A percentile compares a stretch with the other conserved stretches of the same genome.
Evolutionary conservation across 169 alveolate species (phyloP).

Genomic region (Plasmodium reichenowi): DNA sequence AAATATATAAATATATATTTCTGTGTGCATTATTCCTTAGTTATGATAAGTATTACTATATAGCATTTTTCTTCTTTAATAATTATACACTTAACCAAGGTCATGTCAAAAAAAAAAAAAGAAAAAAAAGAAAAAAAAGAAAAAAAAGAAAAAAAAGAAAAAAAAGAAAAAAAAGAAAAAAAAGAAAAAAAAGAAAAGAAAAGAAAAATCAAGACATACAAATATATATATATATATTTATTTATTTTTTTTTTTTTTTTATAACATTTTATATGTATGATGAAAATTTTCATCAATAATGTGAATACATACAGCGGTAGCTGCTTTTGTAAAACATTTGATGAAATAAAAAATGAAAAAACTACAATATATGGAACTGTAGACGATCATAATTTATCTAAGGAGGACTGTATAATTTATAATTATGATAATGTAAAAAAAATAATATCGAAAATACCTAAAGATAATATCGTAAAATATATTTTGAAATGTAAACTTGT

Average conservation of each 20-base stretch:
- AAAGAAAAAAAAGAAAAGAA: not conserved
- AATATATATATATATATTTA: no score
- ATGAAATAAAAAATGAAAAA: constrained; percentile 12
- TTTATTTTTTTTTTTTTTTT: no score
- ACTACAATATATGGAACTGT: constrained; percentile 48
- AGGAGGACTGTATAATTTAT: constrained; percentile 2
- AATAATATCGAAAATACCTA: constrained; percentile 30
- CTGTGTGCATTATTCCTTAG: no score
- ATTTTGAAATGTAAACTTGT: constrained; percentile 10
- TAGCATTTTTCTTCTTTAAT: no score
- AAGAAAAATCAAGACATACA: not conserved
- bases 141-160: not conserved
- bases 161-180: not conserved
- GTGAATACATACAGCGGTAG: constrained; percentile 65
- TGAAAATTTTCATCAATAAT: constrained; percentile 42
- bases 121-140: not conserved
- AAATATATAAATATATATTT: no score
- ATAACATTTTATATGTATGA: not conserved
- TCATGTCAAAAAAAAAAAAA: not conserved
- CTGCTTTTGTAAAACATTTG: constrained; percentile 34
- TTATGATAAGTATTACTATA: no score
- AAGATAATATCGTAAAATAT: constrained; percentile 28
- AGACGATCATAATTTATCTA: not conserved
- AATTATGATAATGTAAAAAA: constrained; percentile 35
- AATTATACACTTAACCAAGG: no score